Conservation (phyloP, 164 flowering plant species). For the Piper betle region DNA sequence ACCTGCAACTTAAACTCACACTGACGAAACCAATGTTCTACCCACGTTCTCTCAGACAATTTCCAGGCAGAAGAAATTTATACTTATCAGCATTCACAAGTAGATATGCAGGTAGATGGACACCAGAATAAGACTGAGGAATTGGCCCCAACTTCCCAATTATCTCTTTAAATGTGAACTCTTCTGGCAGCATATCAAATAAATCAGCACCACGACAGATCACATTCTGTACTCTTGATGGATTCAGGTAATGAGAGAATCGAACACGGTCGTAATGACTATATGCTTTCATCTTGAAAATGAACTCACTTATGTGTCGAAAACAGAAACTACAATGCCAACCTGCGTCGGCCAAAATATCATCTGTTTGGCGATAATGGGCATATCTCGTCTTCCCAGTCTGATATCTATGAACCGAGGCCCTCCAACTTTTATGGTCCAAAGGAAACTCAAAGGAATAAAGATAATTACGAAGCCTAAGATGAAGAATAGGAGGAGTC, state of each 20-base stretch:
- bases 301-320: conserved; percentile 63
- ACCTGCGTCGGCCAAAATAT: conserved; percentile 66
- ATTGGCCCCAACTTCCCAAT: conserved; percentile 79
- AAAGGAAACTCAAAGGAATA: conserved; percentile 75
- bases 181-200: conserved; percentile 94
- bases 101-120: conserved; percentile 67
- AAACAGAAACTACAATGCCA: conserved; percentile 99
- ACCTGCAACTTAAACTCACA: not conserved
- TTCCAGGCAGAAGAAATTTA: conserved; percentile 75
- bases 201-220: conserved; percentile 70
- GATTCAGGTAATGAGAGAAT: conserved; percentile 60
- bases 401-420: conserved; percentile 63
- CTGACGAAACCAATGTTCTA: conserved; percentile 11
- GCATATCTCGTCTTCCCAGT: conserved; percentile 72
- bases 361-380: conserved; percentile 65
- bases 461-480: conserved; percentile 57
- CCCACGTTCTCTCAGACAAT: conserved; percentile 60
- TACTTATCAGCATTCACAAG: conserved; percentile 56
- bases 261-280: conserved; percentile 77
- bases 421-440: conserved; percentile 78
- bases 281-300: conserved; percentile 93
- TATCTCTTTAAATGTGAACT: conserved; percentile 74
- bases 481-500: conserved; percentile 67
- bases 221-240: conserved; percentile 55
- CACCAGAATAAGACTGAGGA: conserved; percentile 70